Base-by-base conservation (phyloP, 352 stramenopile species). In the Phytophthora pisi region DNA sequence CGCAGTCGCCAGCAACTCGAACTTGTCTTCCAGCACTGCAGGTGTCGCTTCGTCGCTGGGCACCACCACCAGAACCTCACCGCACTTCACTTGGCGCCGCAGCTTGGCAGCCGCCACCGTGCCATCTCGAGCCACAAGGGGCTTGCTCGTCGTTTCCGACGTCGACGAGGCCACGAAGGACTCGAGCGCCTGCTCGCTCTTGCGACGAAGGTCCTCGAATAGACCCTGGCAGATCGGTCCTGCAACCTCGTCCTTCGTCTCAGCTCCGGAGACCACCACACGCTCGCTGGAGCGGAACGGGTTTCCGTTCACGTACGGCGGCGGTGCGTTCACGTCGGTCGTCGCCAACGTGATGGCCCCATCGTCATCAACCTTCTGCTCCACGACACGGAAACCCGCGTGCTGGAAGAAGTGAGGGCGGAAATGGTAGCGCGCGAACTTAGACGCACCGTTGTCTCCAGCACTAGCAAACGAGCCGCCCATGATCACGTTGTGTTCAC, bases 341-440 rank as follows among this genome's bases (percentile, higher is more conserved):
- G 86, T 94, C 30, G 79, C 79, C 47, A 94, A 64, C 31, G 72
- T 74, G 45, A 88, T 84, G 42, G 64, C 72, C 8, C 91, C 70
- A 18, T 78, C 79, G 28, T 70, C 82, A 57, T 98, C 86, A 31
- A 96, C 70, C 6, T 84, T 74, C 50, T 93, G 93, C 49, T 90
- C 81, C 31, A 98, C 96, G 49, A 98, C 65, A 34, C 97, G 89
- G 78, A 99, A 99, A 28, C 96, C 92, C 13, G 95, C 96, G 76
- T 99, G 96, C 78, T 99, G 96, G 74, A 98, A 96, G 66, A 99
- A 99, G 75, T 99, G 97, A 15, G 95, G 95, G 7, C 97, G 90
- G 75, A 99, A 99, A 66, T 99, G 96, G 74, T 97, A 99, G 23
- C 97, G 93, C 20, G 91, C 90, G 70, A 98, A 99, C 64, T 98